phyloP scores from a whole-genome alignment of 2,329 filamentous ascomycete species.

The Fusarium burgessii region DNA sequence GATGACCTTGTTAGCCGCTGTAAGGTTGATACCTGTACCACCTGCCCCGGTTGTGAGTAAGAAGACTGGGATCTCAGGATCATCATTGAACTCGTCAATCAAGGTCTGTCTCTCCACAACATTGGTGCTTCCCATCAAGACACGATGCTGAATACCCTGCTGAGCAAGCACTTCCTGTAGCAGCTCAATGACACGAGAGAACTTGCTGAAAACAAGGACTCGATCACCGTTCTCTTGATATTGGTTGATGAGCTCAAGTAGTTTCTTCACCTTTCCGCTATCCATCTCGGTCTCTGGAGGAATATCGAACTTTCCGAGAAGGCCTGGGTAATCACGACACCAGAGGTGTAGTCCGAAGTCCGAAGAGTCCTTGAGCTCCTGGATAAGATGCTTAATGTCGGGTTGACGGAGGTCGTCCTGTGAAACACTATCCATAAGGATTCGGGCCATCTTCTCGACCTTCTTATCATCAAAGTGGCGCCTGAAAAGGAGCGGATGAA shows the following conservation, averaged over 20 bases:
- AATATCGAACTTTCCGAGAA: slow-evolving; percentile 66
- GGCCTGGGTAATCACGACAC: slow-evolving; percentile 68
- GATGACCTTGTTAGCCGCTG: slow-evolving; percentile 95
- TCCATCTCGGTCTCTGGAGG: slow-evolving; percentile 66
- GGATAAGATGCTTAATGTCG: slow-evolving; percentile 64
- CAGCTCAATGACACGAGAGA: slow-evolving; percentile 91
- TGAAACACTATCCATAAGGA: slow-evolving; percentile 77
- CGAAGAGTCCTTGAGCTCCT: slow-evolving; percentile 68
- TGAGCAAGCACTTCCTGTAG: slow-evolving; percentile 83
- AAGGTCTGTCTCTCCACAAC: slow-evolving; percentile 87
- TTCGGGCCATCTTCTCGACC: slow-evolving; percentile 81
- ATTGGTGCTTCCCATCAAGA: slow-evolving; percentile 86
- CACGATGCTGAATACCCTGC: slow-evolving; percentile 79
- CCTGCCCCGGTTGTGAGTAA: slow-evolving; percentile 93
- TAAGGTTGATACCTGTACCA: slow-evolving; percentile 96
- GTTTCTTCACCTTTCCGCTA: slow-evolving; percentile 85
- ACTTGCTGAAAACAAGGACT: slow-evolving; percentile 92
- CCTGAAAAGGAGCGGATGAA: slow-evolving; percentile 90
- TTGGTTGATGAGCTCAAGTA: slow-evolving; percentile 77
- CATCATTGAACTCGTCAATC: slow-evolving; percentile 85
- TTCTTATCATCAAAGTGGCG: slow-evolving; percentile 81
- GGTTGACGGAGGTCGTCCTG: slow-evolving; percentile 66
- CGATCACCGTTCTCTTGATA: slow-evolving; percentile 87
- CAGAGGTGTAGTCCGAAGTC: slow-evolving; percentile 75
- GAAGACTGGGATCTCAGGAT: slow-evolving; percentile 86